A percentile compares a stretch with the other conserved stretches of the same genome.
Evolutionary conservation across 1,139 yeast genomes (phyloP).

Genomic region (Suhomyces bokatorum): DNA sequence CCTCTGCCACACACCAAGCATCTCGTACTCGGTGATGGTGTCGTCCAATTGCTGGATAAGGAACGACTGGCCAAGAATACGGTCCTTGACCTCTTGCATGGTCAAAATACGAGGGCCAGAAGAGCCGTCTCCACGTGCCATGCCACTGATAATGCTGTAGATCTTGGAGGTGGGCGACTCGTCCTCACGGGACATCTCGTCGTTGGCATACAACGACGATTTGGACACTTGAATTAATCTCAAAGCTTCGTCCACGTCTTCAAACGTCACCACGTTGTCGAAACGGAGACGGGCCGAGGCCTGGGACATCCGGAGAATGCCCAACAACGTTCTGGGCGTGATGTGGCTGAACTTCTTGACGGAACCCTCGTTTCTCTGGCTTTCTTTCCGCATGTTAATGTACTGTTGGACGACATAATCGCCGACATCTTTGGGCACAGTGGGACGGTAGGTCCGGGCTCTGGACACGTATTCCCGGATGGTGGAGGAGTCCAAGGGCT

Average conservation of each 20-base stretch:
- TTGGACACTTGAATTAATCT: constrained; percentile 84
- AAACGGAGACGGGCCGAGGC: constrained; percentile 91
- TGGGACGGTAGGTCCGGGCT: constrained; percentile 86
- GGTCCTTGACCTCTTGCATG: constrained; percentile 59
- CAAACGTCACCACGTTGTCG: constrained; percentile 64
- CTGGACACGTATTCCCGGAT: constrained; percentile 86
- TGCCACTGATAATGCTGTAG: constrained; percentile 56
- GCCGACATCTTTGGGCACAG: constrained; percentile 82
- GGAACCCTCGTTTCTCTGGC: constrained; percentile 76
- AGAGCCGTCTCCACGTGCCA: constrained; percentile 52
- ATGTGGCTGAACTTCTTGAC: constrained; percentile 83
- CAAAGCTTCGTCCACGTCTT: constrained; percentile 94
- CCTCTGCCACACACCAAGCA: constrained; percentile 74
- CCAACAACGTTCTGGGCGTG: constrained; percentile 92
- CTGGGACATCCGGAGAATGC: constrained; percentile 88
- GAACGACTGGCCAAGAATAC: constrained; percentile 82
- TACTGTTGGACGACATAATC: constrained; percentile 86
- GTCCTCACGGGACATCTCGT: constrained; percentile 51
- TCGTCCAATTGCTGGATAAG: constrained; percentile 76
- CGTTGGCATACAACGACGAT: constrained; percentile 67
- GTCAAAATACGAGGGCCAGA: constrained; percentile 44
- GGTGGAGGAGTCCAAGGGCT: constrained; percentile 75
- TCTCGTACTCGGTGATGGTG: constrained; percentile 73
- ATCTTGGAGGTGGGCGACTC: constrained; percentile 57
- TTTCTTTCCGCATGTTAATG: constrained; percentile 89